A percentile compares a stretch with the other conserved stretches of the same genome.
Conservation (phyloP, 1,139 yeast species). For the Nakaseomyces delphensis region DNA sequence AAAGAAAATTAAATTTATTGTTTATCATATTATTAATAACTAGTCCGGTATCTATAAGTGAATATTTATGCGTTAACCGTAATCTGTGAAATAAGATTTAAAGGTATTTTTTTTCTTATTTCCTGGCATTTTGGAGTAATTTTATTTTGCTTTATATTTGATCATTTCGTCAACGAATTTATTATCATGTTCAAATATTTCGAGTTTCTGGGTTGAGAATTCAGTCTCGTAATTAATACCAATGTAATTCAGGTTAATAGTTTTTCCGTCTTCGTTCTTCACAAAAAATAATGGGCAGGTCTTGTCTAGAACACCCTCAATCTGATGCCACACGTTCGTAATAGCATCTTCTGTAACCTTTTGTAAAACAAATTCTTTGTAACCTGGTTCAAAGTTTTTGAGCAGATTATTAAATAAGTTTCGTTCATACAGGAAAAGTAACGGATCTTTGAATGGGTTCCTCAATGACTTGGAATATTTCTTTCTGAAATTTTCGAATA, state of each 20-base stretch:
- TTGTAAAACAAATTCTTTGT: not conserved
- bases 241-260: not conserved
- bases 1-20: no score
- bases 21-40: not conserved
- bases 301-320: not conserved
- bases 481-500: not conserved
- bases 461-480: slow-evolving; percentile 7
- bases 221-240: slow-evolving; percentile 4
- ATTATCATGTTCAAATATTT: not conserved
- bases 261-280: not conserved
- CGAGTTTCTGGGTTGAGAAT: not conserved
- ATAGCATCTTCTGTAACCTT: not conserved
- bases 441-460: slow-evolving; percentile 26
- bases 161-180: not conserved
- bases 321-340: not conserved
- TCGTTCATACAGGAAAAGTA: slow-evolving; percentile 17
- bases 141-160: not conserved
- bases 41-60: no score
- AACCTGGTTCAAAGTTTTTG: not conserved
- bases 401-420: slow-evolving; percentile 14
- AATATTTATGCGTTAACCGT: no score
- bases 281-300: not conserved
- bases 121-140: not conserved
- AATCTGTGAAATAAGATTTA: no score
- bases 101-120: no score